Evolutionary conservation across 2,329 filamentous ascomycete species (phyloP).

Genomic region (Cercospora nicotianae): DNA sequence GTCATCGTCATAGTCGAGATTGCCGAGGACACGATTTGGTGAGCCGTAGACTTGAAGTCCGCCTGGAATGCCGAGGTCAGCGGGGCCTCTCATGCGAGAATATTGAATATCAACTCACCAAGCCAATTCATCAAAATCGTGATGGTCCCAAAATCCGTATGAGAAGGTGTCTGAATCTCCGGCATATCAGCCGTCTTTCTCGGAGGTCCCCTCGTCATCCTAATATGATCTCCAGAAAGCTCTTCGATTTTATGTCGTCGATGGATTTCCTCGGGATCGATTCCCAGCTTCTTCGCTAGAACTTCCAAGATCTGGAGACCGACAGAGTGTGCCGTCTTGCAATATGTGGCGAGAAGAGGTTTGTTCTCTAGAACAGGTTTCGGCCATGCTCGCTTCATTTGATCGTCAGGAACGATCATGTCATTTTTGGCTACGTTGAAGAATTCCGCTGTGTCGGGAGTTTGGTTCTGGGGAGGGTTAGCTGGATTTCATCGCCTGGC

Average conservation of each 20-base stretch:
- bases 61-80: constrained; percentile 33
- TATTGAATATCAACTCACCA: not conserved
- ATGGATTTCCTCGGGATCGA: constrained; percentile 46
- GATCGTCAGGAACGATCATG: constrained; percentile 45
- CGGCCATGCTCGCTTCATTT: constrained; percentile 35
- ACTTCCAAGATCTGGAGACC: constrained; percentile 49
- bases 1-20: constrained; percentile 23
- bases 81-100: not conserved
- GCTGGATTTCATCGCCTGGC: not conserved
- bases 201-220: constrained; percentile 54
- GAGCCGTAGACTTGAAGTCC: constrained; percentile 52
- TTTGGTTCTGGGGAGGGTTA: constrained; percentile 40
- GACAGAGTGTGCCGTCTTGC: constrained; percentile 48
- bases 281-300: constrained; percentile 48
- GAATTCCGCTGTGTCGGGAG: constrained; percentile 56
- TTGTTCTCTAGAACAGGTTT: constrained; percentile 31
- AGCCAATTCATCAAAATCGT: constrained; percentile 59
- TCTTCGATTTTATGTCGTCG: constrained; percentile 48
- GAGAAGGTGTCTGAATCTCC: constrained; percentile 42
- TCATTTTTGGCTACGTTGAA: constrained; percentile 59
- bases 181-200: constrained; percentile 41
- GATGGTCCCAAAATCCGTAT: constrained; percentile 59
- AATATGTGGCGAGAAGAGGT: constrained; percentile 47
- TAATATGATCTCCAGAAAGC: constrained; percentile 53
- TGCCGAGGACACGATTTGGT: constrained; percentile 25